phyloP scores from a whole-genome alignment of 768 basidiomycete genomes.

The Boletus pseudo-olivaceus region DNA sequence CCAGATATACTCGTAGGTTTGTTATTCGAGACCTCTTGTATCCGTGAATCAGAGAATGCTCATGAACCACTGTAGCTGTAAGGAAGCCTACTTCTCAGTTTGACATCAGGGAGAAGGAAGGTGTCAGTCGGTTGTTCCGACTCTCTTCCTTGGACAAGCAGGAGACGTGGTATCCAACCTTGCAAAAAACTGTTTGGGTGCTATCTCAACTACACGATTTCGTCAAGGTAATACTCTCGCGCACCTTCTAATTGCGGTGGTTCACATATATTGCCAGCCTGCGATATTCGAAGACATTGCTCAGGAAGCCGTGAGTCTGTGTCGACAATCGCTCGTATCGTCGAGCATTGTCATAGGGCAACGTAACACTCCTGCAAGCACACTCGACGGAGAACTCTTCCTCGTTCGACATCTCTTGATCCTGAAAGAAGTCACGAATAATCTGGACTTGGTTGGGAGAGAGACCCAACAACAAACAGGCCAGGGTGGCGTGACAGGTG shows the following conservation, averaged over 20 bases:
- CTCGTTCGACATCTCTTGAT: slow-evolving; percentile 87
- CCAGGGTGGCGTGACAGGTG: slow-evolving; percentile 59
- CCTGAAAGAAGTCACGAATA: slow-evolving; percentile 84
- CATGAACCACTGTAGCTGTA: slow-evolving; percentile 36
- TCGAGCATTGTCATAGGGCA: slow-evolving; percentile 65
- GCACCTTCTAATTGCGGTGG: background rate
- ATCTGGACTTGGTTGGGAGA: slow-evolving; percentile 59
- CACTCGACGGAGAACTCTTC: slow-evolving; percentile 79
- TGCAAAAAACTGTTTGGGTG: slow-evolving; percentile 88
- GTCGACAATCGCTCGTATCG: slow-evolving; percentile 73
- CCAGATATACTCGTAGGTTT: slow-evolving; percentile 75
- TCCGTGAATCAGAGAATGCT: background rate
- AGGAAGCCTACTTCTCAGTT: slow-evolving; percentile 41
- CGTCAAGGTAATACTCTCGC: slow-evolving; percentile 64
- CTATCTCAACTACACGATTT: slow-evolving; percentile 86
- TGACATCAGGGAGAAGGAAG: slow-evolving; percentile 65
- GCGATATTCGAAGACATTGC: slow-evolving; percentile 96
- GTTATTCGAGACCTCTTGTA: slow-evolving; percentile 21
- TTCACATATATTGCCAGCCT: slow-evolving; percentile 49
- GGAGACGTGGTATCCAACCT: slow-evolving; percentile 89
- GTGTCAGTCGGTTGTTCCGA: slow-evolving; percentile 63
- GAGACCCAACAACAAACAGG: slow-evolving; percentile 43
- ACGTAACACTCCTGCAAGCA: slow-evolving; percentile 41
- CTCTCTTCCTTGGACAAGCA: slow-evolving; percentile 68
- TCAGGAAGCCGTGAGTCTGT: slow-evolving; percentile 83